Conservation (phyloP, 805 yeast genomes). For the Candida yuanshanica region DNA sequence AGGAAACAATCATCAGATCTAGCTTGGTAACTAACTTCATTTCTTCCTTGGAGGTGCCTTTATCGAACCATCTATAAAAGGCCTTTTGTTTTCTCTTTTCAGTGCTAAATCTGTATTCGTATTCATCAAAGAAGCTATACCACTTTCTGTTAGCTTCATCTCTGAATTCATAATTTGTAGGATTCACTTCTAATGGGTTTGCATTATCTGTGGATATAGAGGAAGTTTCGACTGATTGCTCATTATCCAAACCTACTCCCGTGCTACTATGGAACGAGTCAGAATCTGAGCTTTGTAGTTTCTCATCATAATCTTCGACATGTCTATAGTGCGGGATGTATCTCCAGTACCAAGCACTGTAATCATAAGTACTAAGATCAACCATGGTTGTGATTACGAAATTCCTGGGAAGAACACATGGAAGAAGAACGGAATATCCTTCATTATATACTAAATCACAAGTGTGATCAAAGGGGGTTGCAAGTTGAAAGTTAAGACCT, state of each 20-base stretch:
- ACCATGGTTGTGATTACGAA: too few species aligned
- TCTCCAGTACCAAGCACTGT: constrained; percentile 7
- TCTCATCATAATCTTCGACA: constrained; percentile 1
- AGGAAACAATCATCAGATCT: constrained; percentile 45
- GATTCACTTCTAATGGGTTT: background rate
- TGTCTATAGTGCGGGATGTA: constrained; percentile 5
- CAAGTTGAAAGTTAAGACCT: too few species aligned
- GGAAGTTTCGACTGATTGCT: background rate
- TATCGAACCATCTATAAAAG: constrained; percentile 54
- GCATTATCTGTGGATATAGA: background rate
- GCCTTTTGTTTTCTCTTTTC: constrained; percentile 27
- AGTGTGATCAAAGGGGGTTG: too few species aligned
- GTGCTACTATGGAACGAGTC: background rate
- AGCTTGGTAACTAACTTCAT: constrained; percentile 40
- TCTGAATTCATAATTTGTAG: constrained; percentile 25
- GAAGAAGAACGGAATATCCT: too few species aligned
- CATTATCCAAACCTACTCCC: background rate
- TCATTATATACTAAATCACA: too few species aligned
- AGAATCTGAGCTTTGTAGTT: background rate
- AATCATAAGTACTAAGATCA: background rate
- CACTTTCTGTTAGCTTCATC: constrained; percentile 36
- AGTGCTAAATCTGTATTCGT: constrained; percentile 46
- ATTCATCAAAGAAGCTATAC: constrained; percentile 48
- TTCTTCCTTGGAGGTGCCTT: constrained; percentile 39
- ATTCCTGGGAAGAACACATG: too few species aligned